These are phyloP conservation scores for Somion occarium DNA, from an alignment of 1,284 basidiomycete species.

Conservation along the genomic window DNA sequence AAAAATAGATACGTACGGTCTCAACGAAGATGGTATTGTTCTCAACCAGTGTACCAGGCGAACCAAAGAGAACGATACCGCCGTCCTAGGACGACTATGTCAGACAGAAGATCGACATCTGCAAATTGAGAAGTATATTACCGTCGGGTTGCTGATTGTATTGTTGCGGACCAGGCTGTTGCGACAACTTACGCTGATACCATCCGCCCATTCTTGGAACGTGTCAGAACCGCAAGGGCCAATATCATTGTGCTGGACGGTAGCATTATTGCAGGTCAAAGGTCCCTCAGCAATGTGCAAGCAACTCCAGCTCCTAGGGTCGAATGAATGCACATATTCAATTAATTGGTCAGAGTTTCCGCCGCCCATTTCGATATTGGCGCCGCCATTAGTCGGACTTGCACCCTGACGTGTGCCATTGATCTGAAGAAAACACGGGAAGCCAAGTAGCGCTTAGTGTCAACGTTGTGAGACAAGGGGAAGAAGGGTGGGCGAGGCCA, in stretches of 20 bases:
- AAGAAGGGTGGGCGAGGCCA: not conserved
- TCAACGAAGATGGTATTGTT: slow-evolving; percentile 72
- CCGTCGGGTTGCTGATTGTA: slow-evolving; percentile 64
- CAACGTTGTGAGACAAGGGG: slow-evolving; percentile 2
- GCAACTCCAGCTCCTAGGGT: slow-evolving; percentile 74
- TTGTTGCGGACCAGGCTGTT: slow-evolving; percentile 69
- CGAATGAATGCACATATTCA: slow-evolving; percentile 65
- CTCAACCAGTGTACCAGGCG: slow-evolving; percentile 70
- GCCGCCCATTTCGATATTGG: slow-evolving; percentile 76
- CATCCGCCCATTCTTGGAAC: slow-evolving; percentile 80
- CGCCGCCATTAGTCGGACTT: slow-evolving; percentile 52
- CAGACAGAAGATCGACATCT: not conserved
- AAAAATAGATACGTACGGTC: slow-evolving; percentile 39
- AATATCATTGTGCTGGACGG: slow-evolving; percentile 76
- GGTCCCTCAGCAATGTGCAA: slow-evolving; percentile 66
- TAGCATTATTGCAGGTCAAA: slow-evolving; percentile 58
- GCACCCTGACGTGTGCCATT: slow-evolving; percentile 58
- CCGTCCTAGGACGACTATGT: slow-evolving; percentile 45
- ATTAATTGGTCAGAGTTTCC: slow-evolving; percentile 61
- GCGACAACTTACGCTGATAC: slow-evolving; percentile 74
- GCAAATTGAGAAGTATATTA: slow-evolving; percentile 8
- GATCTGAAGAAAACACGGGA: slow-evolving; percentile 37
- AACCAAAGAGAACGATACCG: slow-evolving; percentile 81
- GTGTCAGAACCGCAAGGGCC: slow-evolving; percentile 66
- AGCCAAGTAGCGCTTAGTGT: not conserved